Evolutionary conservation across 2,329 filamentous ascomycete species (phyloP), one percentile per base, ranked within the genome.

Genomic region (Clonostachys sp.): DNA sequence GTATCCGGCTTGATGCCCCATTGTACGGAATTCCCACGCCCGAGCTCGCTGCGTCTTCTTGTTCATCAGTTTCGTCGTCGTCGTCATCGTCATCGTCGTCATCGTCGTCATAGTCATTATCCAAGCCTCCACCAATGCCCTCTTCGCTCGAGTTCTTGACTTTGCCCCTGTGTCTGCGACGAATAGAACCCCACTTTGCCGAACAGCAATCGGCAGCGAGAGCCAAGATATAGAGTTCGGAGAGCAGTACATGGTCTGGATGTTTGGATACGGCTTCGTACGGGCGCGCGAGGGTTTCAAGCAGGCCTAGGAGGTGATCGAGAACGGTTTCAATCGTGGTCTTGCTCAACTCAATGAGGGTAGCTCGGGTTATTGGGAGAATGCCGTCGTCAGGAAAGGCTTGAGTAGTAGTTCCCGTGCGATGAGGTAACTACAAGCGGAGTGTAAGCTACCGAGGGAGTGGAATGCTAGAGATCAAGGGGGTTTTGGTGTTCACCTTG

Each of bases 181-280:
- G 24, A 30, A 30, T 30, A 10, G 24, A 30, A n/a, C 36, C 36
- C 81, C 82, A 86, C 58, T 83, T 75, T 46, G 77, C 75, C 45
- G 75, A 73, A 55, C 81, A 86, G 59, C 83, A 87, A 57, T 86
- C 82, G 58, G 82, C 80, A 35, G 83, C 72, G 40, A 87, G 68
- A 43, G 78, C 74, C 44, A 86, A 63, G n/a, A 86, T 68, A 55
- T 83, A 86, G 43, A 83, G 67, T 60, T 87, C 83, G 16, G 84
- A 86, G 42, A 80, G 72, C 34, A 86, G 66, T 45, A 87, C 72
- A 57, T 84, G 79, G 36, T 72, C 66, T 3, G 82, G 81, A 55
- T 83, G 81, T 18, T 68, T 64, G 42, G 72, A 63, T 47, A 79
- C 66, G 44, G 58, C 64, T 51, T 73, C 73, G 58, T 80, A 81